phyloP scores from a whole-genome alignment of 2,329 filamentous ascomycete species.

The Pseudogymnoascus sp. region DNA sequence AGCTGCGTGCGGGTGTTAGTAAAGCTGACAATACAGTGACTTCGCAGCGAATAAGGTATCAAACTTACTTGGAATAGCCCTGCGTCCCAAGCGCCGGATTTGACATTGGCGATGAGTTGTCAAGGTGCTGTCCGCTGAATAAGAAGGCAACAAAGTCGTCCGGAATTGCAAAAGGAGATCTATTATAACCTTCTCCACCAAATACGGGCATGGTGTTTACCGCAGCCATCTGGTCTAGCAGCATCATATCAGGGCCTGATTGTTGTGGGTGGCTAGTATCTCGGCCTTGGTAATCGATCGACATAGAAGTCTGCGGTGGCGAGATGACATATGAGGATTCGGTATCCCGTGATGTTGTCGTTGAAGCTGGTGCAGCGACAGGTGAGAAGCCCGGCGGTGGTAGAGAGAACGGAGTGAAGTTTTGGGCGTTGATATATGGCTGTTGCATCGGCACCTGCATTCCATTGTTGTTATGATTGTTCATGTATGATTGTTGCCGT shows the following conservation, averaged over 20 bases:
- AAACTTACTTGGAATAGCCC: conserved; percentile 41
- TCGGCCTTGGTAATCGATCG: conserved; percentile 24
- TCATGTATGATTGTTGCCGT: conserved; percentile 15
- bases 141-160: conserved; percentile 82
- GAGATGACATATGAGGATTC: conserved; percentile 23
- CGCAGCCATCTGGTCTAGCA: conserved; percentile 53
- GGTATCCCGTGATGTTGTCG: conserved; percentile 20
- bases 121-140: conserved; percentile 60
- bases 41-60: neutral
- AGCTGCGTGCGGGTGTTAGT: conserved; percentile 32
- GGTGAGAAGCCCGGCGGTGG: conserved; percentile 49
- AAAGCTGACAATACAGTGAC: neutral
- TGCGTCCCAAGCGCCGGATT: conserved; percentile 43
- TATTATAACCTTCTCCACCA: conserved; percentile 67
- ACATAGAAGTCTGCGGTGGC: conserved; percentile 16
- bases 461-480: conserved; percentile 10
- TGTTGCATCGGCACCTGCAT: conserved; percentile 11
- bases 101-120: conserved; percentile 42
- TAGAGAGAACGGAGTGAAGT: conserved; percentile 53
- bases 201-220: conserved; percentile 76
- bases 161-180: conserved; percentile 78
- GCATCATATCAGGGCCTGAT: conserved; percentile 43
- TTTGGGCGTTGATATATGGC: conserved; percentile 50
- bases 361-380: conserved; percentile 29
- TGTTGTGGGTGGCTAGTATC: conserved; percentile 28